Evolutionary conservation across 306 rosid genomes (phyloP).

Genomic region (Arachis hypogaea): DNA sequence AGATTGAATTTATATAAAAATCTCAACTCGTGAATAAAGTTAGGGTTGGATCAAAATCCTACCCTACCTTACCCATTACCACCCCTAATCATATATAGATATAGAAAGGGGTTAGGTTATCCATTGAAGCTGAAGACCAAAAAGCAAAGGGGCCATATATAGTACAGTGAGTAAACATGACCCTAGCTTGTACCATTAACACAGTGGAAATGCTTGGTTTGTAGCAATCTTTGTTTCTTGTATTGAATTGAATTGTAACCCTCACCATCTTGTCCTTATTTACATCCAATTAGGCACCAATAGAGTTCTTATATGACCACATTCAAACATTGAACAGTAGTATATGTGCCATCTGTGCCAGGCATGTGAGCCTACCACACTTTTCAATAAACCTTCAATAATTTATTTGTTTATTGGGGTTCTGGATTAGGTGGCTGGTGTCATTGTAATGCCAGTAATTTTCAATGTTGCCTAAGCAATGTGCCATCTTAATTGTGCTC

Average conservation of each 20-base stretch:
- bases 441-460: slow-evolving; percentile 2
- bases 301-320: slow-evolving; percentile 1
- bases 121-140: not conserved
- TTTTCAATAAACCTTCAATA: too few relatives aligned
- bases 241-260: slow-evolving; percentile 6
- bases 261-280: not conserved
- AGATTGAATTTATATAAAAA: too few relatives aligned
- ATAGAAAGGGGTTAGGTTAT: not conserved
- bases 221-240: slow-evolving; percentile 12
- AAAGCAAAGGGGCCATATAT: not conserved
- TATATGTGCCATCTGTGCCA: slow-evolving; percentile 19
- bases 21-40: too few relatives aligned
- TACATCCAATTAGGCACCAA: not conserved
- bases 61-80: too few relatives aligned
- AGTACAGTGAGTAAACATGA: slow-evolving; percentile 9
- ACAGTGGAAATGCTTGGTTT: slow-evolving; percentile 4
- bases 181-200: not conserved
- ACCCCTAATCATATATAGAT: too few relatives aligned
- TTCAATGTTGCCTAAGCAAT: slow-evolving; percentile 5
- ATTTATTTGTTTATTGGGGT: not conserved
- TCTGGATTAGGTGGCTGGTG: not conserved
- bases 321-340: slow-evolving; percentile 10
- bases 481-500: not conserved
- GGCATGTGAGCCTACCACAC: slow-evolving; percentile 26
- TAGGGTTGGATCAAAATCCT: too few relatives aligned